Conservation (phyloP, 768 basidiomycete genomes). For the Chalciporus chontae region DNA sequence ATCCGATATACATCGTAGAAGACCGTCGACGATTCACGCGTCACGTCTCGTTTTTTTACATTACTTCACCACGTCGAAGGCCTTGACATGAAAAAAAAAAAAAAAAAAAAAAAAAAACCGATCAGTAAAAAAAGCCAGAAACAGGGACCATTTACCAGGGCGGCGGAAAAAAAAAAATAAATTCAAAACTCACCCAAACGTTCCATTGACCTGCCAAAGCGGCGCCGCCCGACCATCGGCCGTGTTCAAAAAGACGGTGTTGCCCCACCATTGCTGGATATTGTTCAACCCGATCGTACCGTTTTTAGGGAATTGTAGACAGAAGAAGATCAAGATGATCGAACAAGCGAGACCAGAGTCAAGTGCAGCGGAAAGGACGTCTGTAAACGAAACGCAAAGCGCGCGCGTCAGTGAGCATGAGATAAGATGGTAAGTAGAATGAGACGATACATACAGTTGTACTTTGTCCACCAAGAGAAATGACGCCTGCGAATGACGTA, state of each 20-base stretch:
- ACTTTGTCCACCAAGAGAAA: conserved; percentile 69
- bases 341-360: conserved; percentile 67
- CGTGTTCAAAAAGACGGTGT: conserved; percentile 37
- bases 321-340: conserved; percentile 55
- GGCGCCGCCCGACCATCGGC: conserved; percentile 25
- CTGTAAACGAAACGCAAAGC: conserved; percentile 14
- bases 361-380: conserved; percentile 68
- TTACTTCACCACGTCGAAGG: conserved; percentile 3
- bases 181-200: conserved; percentile 27
- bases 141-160: too few relatives aligned
- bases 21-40: too few relatives aligned
- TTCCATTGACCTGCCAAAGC: conserved; percentile 11
- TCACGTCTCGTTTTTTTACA: too few relatives aligned
- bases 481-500: conserved; percentile 57
- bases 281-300: conserved; percentile 55
- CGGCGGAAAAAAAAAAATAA: too few relatives aligned
- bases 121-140: too few relatives aligned
- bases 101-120: background rate
- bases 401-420: background rate
- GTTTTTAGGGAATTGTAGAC: conserved; percentile 59
- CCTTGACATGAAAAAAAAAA: too few relatives aligned
- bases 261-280: conserved; percentile 71
- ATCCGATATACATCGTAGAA: too few relatives aligned
- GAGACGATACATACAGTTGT: conserved; percentile 32
- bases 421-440: background rate